Evolutionary conservation across 2,329 filamentous ascomycete species (phyloP).

Genomic region (Akanthomyces dipterigenus): DNA sequence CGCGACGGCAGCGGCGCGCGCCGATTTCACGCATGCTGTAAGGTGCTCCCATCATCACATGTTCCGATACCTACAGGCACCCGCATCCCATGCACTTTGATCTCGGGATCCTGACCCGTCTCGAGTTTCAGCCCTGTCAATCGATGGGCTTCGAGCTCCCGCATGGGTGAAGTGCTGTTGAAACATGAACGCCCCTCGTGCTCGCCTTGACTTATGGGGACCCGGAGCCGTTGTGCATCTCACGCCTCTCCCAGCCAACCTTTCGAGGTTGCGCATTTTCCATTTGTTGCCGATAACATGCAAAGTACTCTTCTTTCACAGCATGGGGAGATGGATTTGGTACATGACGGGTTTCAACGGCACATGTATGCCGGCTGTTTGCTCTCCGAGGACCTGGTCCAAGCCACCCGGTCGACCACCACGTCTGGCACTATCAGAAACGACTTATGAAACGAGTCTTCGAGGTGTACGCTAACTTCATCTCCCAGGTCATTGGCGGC

Average conservation of each 20-base stretch:
- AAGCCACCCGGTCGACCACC: neutral
- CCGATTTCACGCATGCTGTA: conserved; percentile 43
- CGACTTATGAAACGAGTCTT: neutral
- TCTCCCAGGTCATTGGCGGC: conserved; percentile 46
- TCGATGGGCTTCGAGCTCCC: neutral
- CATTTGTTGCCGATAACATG: neutral
- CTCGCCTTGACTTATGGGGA: neutral
- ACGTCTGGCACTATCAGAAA: neutral
- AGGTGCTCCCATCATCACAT: conserved; percentile 16
- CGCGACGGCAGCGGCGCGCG: conserved; percentile 23
- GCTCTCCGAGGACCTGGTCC: neutral
- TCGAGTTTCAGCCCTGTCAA: neutral
- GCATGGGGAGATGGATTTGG: neutral
- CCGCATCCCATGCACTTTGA: neutral
- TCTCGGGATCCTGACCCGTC: neutral
- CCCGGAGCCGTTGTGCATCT: neutral
- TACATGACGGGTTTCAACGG: neutral
- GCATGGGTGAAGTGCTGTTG: neutral
- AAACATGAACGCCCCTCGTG: neutral
- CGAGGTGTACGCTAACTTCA: neutral
- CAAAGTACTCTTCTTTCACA: neutral
- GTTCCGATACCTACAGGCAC: neutral
- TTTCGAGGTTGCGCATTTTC: neutral
- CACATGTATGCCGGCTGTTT: neutral
- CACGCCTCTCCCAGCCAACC: neutral